A percentile compares a stretch with the other conserved stretches of the same genome.
These are phyloP conservation scores for Helianthus annuus DNA, from an alignment of 129 eudicot genomes.

Conservation along the genomic window DNA sequence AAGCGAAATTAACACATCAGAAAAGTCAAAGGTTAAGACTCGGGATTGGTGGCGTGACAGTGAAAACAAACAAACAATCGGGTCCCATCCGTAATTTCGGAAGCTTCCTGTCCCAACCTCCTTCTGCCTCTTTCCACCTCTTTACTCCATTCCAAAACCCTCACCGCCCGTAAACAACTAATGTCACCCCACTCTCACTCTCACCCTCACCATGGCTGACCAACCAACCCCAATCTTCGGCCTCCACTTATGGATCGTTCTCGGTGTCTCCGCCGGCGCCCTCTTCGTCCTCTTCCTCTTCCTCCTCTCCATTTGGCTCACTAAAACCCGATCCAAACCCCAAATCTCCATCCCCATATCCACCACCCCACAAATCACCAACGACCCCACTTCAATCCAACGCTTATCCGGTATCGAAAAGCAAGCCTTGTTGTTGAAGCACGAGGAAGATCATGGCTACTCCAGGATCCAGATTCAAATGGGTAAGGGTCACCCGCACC, in stretches of 20 bases:
- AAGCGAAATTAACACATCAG: too few relatives aligned
- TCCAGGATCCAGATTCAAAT: constrained; percentile 44
- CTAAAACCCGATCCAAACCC: constrained; percentile 30
- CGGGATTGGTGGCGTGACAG: background rate
- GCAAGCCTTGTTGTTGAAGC: constrained; percentile 35
- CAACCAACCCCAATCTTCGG: constrained; percentile 60
- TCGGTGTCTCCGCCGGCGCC: constrained; percentile 55
- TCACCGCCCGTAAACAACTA: background rate
- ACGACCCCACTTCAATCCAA: constrained; percentile 15
- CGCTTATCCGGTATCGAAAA: constrained; percentile 31
- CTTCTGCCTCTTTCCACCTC: background rate
- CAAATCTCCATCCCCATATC: constrained; percentile 10
- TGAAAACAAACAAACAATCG: background rate
- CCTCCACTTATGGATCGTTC: constrained; percentile 51
- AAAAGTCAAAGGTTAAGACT: background rate
- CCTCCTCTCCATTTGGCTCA: constrained; percentile 55
- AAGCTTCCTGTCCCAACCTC: background rate
- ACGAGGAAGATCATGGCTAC: constrained; percentile 22
- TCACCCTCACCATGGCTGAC: constrained; percentile 25
- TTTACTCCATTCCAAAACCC: background rate
- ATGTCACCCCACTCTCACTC: constrained; percentile 9
- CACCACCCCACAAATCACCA: constrained; percentile 18
- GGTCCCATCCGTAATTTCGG: background rate
- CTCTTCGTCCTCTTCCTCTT: constrained; percentile 54
- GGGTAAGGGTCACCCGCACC: constrained; percentile 37